Conservation (phyloP, 129 eudicot genomes). For the Helianthus tuberosus region DNA sequence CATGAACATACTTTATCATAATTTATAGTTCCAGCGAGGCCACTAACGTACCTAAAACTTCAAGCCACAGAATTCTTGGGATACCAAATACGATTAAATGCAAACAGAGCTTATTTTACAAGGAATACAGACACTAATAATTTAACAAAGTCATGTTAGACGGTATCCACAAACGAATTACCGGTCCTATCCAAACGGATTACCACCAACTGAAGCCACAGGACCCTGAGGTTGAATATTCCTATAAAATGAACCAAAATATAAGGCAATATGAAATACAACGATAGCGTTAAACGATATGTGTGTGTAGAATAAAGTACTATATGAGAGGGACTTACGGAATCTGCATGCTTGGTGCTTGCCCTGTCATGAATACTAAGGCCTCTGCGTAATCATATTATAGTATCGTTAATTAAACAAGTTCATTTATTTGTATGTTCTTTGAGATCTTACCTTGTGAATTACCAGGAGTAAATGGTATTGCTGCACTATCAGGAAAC, state of each 20-base stretch:
- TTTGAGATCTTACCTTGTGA: constrained; percentile 47
- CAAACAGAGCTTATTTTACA: constrained; percentile 36
- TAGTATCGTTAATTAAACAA: constrained; percentile 9
- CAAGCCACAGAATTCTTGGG: neutral
- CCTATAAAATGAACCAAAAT: constrained; percentile 47
- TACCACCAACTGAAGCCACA: constrained; percentile 78
- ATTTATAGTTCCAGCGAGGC: neutral
- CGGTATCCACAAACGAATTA: constrained; percentile 22
- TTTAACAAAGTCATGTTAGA: constrained; percentile 14
- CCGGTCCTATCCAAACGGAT: constrained; percentile 72
- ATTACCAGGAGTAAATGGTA: constrained; percentile 46
- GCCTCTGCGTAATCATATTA: constrained; percentile 53
- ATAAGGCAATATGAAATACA: neutral
- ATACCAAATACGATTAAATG: constrained; percentile 1
- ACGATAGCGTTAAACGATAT: neutral
- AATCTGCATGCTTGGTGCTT: constrained; percentile 59
- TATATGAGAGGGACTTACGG: constrained; percentile 51
- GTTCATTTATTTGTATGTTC: neutral
- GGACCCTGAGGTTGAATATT: constrained; percentile 67
- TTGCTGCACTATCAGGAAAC: constrained; percentile 56
- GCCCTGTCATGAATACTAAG: constrained; percentile 53
- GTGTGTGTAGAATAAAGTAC: neutral
- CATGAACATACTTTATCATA: constrained; percentile 14
- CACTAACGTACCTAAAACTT: constrained; percentile 19
- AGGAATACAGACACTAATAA: constrained; percentile 16